Conservation (phyloP, 2,329 filamentous ascomycete species). For the Aureobasidium namibiae region DNA sequence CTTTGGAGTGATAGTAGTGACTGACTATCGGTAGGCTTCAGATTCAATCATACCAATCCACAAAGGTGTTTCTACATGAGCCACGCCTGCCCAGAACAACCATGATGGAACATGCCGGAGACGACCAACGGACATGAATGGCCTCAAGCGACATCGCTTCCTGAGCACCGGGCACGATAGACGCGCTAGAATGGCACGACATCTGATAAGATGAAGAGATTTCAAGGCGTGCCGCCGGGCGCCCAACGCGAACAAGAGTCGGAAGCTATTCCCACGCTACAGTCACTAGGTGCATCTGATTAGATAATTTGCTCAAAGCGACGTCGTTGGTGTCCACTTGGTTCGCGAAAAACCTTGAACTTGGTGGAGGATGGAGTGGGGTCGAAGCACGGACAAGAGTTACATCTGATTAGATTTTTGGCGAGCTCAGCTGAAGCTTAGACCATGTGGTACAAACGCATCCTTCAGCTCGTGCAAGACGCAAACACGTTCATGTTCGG, state of each 20-base stretch:
- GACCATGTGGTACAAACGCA: neutral
- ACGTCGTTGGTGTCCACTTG: neutral
- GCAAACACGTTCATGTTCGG: neutral
- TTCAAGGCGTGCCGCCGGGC: neutral
- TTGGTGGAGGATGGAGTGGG: neutral
- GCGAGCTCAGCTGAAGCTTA: neutral
- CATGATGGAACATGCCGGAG: neutral
- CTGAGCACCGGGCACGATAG: neutral
- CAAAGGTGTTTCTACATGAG: neutral
- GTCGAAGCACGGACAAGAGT: neutral
- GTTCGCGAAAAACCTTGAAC: neutral
- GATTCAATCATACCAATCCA: neutral
- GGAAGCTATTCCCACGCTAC: neutral
- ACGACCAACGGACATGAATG: neutral
- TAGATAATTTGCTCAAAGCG: neutral
- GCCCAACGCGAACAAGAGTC: neutral
- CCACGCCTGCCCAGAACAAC: neutral
- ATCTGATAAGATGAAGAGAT: conserved; percentile 14
- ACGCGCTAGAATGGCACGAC: neutral
- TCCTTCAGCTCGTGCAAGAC: neutral
- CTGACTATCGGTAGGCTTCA: neutral
- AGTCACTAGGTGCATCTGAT: neutral
- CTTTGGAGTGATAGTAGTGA: neutral
- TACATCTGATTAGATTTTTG: conserved; percentile 7
- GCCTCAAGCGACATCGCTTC: conserved; percentile 1